Evolutionary conservation across 768 basidiomycete species (phyloP).

Genomic region (Albatrellus ellisii): DNA sequence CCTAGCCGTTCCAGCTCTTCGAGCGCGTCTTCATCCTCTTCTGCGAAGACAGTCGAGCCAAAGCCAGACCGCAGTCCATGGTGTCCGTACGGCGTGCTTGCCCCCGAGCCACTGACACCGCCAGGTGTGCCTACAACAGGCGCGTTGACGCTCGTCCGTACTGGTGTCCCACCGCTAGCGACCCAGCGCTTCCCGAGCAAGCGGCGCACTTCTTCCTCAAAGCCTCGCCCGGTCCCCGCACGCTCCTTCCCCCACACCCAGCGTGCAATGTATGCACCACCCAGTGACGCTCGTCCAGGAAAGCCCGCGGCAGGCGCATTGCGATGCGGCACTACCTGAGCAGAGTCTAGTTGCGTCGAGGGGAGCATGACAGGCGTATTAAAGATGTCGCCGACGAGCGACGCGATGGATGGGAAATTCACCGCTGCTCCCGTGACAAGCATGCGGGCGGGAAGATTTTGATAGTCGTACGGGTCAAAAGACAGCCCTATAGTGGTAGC

Average conservation of each 20-base stretch:
- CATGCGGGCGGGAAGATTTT: slow-evolving; percentile 49
- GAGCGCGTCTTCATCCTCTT: slow-evolving; percentile 70
- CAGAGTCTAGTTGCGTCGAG: slow-evolving; percentile 62
- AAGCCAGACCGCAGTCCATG: slow-evolving; percentile 27
- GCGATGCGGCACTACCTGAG: slow-evolving; percentile 56
- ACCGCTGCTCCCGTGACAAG: slow-evolving; percentile 70
- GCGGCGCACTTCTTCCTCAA: slow-evolving; percentile 70
- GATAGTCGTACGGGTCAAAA: slow-evolving; percentile 70
- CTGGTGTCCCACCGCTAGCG: slow-evolving; percentile 39
- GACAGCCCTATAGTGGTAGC: slow-evolving; percentile 23
- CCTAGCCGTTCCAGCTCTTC: slow-evolving; percentile 39
- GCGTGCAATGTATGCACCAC: slow-evolving; percentile 66
- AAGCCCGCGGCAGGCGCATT: slow-evolving; percentile 62
- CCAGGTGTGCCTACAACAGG: slow-evolving; percentile 23
- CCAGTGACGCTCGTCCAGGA: slow-evolving; percentile 57
- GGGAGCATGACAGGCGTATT: slow-evolving; percentile 73
- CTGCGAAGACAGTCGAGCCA: slow-evolving; percentile 38
- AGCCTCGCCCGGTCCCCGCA: slow-evolving; percentile 32
- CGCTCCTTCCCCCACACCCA: slow-evolving; percentile 77
- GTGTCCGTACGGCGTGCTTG: slow-evolving; percentile 55
- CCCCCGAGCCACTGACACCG: slow-evolving; percentile 44
- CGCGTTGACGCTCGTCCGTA: slow-evolving; percentile 48
- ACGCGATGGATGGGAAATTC: slow-evolving; percentile 73
- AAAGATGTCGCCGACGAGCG: slow-evolving; percentile 72
- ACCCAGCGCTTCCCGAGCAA: slow-evolving; percentile 67